phyloP scores from a whole-genome alignment of 345 rosid genomes.

The Jatropha curcas region DNA sequence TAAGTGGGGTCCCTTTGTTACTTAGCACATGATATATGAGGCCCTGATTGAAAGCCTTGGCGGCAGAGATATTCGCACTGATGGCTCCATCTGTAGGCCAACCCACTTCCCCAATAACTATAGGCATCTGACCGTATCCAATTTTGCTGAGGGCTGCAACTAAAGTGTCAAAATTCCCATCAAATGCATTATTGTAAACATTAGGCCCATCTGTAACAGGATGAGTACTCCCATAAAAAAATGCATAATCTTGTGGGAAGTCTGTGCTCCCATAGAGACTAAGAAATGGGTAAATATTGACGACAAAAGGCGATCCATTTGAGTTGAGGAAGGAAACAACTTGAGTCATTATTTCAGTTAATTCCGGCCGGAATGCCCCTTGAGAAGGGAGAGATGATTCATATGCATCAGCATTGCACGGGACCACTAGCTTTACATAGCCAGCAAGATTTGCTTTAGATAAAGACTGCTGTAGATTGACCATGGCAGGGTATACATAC shows the following conservation, averaged over 20 bases:
- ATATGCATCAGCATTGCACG: slow-evolving; percentile 97
- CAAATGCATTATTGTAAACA: slow-evolving; percentile 83
- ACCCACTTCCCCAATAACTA: slow-evolving; percentile 91
- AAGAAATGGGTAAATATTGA: slow-evolving; percentile 93
- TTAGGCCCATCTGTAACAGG: slow-evolving; percentile 77
- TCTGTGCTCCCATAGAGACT: slow-evolving; percentile 86
- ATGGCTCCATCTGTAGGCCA: slow-evolving; percentile 93
- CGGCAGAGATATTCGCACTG: slow-evolving; percentile 84
- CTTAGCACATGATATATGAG: slow-evolving; percentile 65
- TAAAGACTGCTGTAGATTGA: slow-evolving; percentile 82
- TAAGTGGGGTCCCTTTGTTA: slow-evolving; percentile 85
- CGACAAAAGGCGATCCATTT: slow-evolving; percentile 86
- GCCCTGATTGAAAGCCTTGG: slow-evolving; percentile 87
- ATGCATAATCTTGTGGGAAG: slow-evolving; percentile 94
- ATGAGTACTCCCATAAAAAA: slow-evolving; percentile 81
- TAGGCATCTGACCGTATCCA: slow-evolving; percentile 88
- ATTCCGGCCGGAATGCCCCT: slow-evolving; percentile 86
- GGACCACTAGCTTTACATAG: slow-evolving; percentile 81
- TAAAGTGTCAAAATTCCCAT: slow-evolving; percentile 90
- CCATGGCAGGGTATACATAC: slow-evolving; percentile 74
- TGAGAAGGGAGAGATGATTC: slow-evolving; percentile 81
- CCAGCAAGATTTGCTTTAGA: slow-evolving; percentile 77
- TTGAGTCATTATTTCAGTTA: slow-evolving; percentile 78
- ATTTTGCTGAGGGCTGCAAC: slow-evolving; percentile 80
- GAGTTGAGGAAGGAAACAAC: slow-evolving; percentile 80